phyloP scores from a whole-genome alignment of 129 eudicot species.

The Artemisia annua region DNA sequence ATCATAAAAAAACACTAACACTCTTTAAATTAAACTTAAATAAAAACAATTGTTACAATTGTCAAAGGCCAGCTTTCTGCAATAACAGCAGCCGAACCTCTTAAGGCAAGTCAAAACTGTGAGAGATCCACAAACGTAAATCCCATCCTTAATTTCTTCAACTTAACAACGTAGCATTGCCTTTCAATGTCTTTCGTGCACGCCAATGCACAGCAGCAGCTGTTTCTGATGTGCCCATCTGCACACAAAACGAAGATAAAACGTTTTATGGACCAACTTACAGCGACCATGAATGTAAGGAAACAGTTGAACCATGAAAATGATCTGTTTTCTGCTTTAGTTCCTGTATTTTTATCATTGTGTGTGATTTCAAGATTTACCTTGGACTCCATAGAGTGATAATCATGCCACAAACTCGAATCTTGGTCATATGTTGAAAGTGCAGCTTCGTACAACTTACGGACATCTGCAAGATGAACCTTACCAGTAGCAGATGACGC shows the following conservation, averaged over 20 bases:
- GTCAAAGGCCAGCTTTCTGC: constrained; percentile 11
- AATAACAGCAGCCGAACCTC: constrained; percentile 12
- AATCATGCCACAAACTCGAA: constrained; percentile 74
- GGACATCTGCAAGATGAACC: constrained; percentile 49
- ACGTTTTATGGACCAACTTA: no score
- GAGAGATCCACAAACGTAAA: constrained; percentile 27
- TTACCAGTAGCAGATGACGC: constrained; percentile 55
- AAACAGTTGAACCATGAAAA: neutral
- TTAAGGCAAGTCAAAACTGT: constrained; percentile 39
- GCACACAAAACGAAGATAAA: neutral
- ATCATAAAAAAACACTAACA: constrained; percentile 9
- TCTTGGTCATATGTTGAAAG: constrained; percentile 77
- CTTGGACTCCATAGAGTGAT: constrained; percentile 74
- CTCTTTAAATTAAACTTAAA: neutral
- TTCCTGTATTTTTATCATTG: neutral
- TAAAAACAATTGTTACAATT: constrained; percentile 23
- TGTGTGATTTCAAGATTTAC: constrained; percentile 32
- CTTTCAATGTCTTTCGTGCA: constrained; percentile 61
- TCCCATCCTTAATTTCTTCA: constrained; percentile 23
- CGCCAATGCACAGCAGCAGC: constrained; percentile 87
- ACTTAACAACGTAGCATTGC: constrained; percentile 26
- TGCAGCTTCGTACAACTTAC: constrained; percentile 76
- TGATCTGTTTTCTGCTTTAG: neutral
- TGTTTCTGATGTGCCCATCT: constrained; percentile 95
- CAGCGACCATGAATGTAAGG: no score